Base-by-base conservation (phyloP, 129 eudicot species). In the Apium graveolens region DNA sequence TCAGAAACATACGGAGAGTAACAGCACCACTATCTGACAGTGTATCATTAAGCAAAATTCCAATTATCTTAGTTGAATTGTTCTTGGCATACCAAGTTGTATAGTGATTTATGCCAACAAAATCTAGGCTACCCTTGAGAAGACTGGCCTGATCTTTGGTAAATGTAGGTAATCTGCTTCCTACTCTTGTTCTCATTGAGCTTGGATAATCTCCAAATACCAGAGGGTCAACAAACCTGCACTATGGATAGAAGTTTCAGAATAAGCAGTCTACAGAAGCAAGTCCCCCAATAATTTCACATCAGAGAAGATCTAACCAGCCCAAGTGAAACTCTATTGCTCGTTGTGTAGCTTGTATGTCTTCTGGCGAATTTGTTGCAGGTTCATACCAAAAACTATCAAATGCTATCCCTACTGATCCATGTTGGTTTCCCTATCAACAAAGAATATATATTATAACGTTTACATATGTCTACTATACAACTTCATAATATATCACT, bases 161-260 rank as follows among this genome's bases (percentile, higher is more conserved):
- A 82, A 96, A 92, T 80, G 29, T 89, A 10, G 97, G 99, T 83
- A 96, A 77, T 32, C 97, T 76, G 76, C 76, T 82, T 81, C 91
- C 91, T 4, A 90, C 99, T 80, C 97, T 90, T 8, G 78, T 83
- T 79, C 82, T 89, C 99, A 96, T 96, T n/a, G 94, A 80, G 73
- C 75, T 85, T 3, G 99, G 99, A 81, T 96, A 96, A 72, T 90
- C 95, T 39, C 99, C 99, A 16, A 77, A 78, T 63, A 92, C 81
- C 71, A 96, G 46, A 18, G 97, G 97, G 62, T 96, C 97, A 13
- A 96, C 57, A 77, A 92, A 96, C 99, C 99, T 96, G 77, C 68
- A 83, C 1, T 75, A 5, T 2, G 7, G 79, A 27, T 44, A 37
- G 37, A 75, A 75, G 11, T 75, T 49, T 49, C 78, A 29, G 6